Base-by-base conservation (phyloP, 2,329 filamentous ascomycete genomes). In the Hymenoscyphus scutula region DNA sequence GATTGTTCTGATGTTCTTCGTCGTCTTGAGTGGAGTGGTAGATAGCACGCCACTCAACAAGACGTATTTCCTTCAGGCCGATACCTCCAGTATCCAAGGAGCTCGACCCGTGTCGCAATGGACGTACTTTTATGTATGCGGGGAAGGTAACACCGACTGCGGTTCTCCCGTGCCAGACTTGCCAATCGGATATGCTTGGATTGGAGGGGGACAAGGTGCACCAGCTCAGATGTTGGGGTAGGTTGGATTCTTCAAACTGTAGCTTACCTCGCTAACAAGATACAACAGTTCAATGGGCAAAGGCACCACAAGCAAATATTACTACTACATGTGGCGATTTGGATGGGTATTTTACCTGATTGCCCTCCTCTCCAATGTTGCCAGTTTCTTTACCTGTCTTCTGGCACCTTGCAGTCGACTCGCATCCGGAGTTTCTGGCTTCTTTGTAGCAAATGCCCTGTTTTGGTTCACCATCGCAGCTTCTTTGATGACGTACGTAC, bases 271-370 rank as follows among this genome's bases (percentile, higher is more conserved):
- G 45, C 45, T 51, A 51, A 51, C 45, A 23, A 19, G 25, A 51
- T 25, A 25, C 11, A 10, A 51, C 62, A 81, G 89, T 41, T 77
- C 79, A 10, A 81, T 86, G 69, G 84, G 79, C 63, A 77, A 78
- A 63, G 67, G 77, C 63, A 87, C 84, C 3, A 88, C 86, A 5
- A 82, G 81, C 65, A 74, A 66, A 25, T 77, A 78, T 67, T 96
- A 88, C 81, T 98, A 84, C 79, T 91, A 92, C 77, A 82, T 95
- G 74, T 96, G 92, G 79, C 86, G 94, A 48, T 97, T 97, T 80
- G 89, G 91, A 76, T 98, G 94, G 84, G 91, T 93, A 41, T 95
- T 97, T 77, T 90, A 90, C 79, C 80, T 98, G 62, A 88, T 98
- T 68, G 86, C 87, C 19, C 84, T 97, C 41, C 87, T 97, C 81